A percentile compares a stretch with the other conserved stretches of the same genome.
phyloP scores from a whole-genome alignment of 495 filamentous ascomycete species.

The Neurospora pannonica region DNA sequence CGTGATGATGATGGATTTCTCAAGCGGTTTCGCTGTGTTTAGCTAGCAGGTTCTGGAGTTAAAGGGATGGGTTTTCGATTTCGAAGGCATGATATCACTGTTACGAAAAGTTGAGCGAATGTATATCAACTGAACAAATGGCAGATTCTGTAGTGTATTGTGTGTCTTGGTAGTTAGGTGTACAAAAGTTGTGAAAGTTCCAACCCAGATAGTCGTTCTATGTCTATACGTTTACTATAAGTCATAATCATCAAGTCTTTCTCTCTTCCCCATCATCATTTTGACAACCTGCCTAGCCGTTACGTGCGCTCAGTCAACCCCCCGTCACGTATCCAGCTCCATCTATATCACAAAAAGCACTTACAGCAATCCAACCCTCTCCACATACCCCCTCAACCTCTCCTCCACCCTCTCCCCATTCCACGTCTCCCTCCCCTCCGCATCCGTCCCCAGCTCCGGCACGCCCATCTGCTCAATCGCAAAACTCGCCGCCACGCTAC shows the following conservation, averaged over 20 bases:
- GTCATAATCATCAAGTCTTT: neutral
- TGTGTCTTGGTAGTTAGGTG: neutral
- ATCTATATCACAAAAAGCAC: neutral
- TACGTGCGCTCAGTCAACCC: neutral
- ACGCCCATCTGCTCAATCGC: slow-evolving; percentile 90
- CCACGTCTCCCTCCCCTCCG: slow-evolving; percentile 60
- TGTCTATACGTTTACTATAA: neutral
- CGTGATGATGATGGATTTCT: neutral
- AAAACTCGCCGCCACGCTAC: slow-evolving; percentile 81
- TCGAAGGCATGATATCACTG: neutral
- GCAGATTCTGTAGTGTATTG: neutral
- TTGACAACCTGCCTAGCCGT: neutral
- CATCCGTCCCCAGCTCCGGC: slow-evolving; percentile 47
- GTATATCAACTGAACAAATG: neutral
- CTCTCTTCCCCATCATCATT: neutral
- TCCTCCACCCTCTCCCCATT: slow-evolving; percentile 53
- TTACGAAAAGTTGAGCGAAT: neutral
- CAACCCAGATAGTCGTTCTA: neutral
- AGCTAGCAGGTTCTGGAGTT: slow-evolving; percentile 1
- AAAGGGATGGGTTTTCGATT: neutral
- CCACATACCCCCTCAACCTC: slow-evolving; percentile 43
- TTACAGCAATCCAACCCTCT: slow-evolving; percentile 3
- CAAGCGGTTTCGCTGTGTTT: neutral
- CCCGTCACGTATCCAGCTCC: neutral
- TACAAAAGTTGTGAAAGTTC: neutral